Conservation (phyloP, 805 yeast species). For the Lipomyces lipofer region DNA sequence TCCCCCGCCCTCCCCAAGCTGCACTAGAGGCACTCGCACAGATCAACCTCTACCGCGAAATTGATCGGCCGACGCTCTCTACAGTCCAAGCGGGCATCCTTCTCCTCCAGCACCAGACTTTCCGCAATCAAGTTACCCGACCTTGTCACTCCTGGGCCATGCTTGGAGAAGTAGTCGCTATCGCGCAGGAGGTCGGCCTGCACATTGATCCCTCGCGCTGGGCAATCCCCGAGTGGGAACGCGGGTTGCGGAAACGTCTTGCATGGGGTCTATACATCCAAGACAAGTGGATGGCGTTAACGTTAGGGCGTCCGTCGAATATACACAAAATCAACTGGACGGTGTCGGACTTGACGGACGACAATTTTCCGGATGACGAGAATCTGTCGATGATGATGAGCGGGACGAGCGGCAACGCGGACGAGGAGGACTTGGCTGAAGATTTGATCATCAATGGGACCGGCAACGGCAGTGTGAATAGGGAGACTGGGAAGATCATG, state of each 20-base stretch:
- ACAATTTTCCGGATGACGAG: conserved; percentile 29
- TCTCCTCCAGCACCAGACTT: conserved; percentile 49
- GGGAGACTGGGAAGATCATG: conserved; percentile 35
- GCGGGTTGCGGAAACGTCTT: conserved; percentile 78
- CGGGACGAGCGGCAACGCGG: conserved; percentile 14
- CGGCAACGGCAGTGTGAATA: conserved; percentile 27
- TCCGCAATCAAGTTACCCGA: conserved; percentile 39
- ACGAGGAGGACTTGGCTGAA: conserved; percentile 11
- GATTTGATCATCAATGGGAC: conserved; percentile 5
- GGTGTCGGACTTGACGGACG: conserved; percentile 60
- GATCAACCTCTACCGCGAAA: conserved; percentile 31
- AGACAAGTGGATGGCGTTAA: conserved; percentile 85
- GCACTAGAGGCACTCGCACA: conserved; percentile 31
- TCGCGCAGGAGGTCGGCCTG: conserved; percentile 87
- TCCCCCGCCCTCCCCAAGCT: conserved; percentile 29
- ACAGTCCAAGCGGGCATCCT: conserved; percentile 46
- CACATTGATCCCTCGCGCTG: conserved; percentile 89
- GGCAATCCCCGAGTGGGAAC: conserved; percentile 94
- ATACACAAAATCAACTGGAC: conserved; percentile 77
- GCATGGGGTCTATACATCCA: conserved; percentile 96
- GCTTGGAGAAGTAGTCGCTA: conserved; percentile 65
- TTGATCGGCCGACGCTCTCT: conserved; percentile 40
- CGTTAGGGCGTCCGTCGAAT: conserved; percentile 84
- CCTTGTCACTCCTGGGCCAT: conserved; percentile 73
- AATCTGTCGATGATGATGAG: conserved; percentile 6